phyloP scores from a whole-genome alignment of 2,329 filamentous ascomycete genomes.

The Arthrobotrys megalospora region DNA sequence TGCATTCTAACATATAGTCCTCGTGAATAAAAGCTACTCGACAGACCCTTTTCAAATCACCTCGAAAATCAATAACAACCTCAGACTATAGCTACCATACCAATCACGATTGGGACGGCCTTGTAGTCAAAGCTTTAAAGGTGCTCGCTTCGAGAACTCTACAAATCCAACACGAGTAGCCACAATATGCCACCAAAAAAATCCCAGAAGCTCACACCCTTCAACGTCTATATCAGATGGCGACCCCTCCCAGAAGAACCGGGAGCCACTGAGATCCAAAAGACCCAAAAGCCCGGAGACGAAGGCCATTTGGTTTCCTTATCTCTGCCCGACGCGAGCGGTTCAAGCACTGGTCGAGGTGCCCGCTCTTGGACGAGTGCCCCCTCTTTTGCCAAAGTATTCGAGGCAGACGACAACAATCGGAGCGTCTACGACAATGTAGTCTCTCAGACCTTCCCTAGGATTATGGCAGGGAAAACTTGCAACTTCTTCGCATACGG shows the following conservation, averaged over 20 bases:
- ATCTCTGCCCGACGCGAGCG: slow-evolving; percentile 22
- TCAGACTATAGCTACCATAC: neutral
- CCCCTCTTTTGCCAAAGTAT: slow-evolving; percentile 64
- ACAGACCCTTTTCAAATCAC: neutral
- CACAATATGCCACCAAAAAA: slow-evolving; percentile 47
- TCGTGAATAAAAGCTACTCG: neutral
- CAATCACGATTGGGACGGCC: neutral
- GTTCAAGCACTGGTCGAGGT: slow-evolving; percentile 30
- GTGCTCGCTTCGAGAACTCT: neutral
- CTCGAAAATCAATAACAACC: neutral
- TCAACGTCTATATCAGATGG: slow-evolving; percentile 58
- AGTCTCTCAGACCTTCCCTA: slow-evolving; percentile 66
- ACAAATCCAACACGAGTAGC: neutral
- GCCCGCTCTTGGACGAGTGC: slow-evolving; percentile 63
- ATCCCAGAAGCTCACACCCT: slow-evolving; percentile 32
- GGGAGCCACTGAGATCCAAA: slow-evolving; percentile 37
- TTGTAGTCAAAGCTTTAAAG: too few relatives aligned
- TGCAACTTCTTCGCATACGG: slow-evolving; percentile 70
- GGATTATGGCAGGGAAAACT: slow-evolving; percentile 66
- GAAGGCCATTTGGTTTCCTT: slow-evolving; percentile 44
- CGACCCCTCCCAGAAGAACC: slow-evolving; percentile 49
- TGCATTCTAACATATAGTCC: neutral
- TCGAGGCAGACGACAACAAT: slow-evolving; percentile 64
- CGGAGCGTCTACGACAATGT: slow-evolving; percentile 63
- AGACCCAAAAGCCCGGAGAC: neutral